Conservation (phyloP, 1,139 yeast species). For the Taphrina communis region DNA sequence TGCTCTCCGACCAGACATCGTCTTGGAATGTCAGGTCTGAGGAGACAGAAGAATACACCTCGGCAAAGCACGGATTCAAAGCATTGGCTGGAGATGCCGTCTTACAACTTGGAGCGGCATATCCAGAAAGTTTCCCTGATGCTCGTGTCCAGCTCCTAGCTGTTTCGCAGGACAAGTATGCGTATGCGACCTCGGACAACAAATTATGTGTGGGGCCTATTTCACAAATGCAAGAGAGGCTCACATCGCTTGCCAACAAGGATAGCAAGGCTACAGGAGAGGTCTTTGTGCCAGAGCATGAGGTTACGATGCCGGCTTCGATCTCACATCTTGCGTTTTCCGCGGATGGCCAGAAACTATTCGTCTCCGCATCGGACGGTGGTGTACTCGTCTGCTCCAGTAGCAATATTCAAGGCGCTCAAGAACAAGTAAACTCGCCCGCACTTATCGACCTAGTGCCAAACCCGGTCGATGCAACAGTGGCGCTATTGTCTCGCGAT, state of each 20-base stretch:
- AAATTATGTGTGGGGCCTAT: conserved; percentile 14
- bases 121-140: conserved; percentile 5
- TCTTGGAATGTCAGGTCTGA: neutral
- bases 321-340: conserved; percentile 41
- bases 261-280: neutral
- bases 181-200: conserved; percentile 9
- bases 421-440: conserved; percentile 12
- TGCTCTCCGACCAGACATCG: neutral
- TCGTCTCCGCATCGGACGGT: conserved; percentile 31
- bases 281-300: neutral
- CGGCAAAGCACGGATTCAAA: conserved; percentile 18
- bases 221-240: neutral
- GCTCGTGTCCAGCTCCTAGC: conserved; percentile 26
- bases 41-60: conserved; percentile 26
- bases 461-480: conserved; percentile 41
- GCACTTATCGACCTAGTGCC: conserved; percentile 41
- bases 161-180: conserved; percentile 15
- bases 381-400: conserved; percentile 19
- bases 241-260: neutral
- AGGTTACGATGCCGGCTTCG: conserved; percentile 6
- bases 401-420: conserved; percentile 1
- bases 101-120: conserved; percentile 6
- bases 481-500: conserved; percentile 47
- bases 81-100: conserved; percentile 20
- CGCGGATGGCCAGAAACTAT: conserved; percentile 37